Base-by-base conservation (phyloP, 768 basidiomycete genomes). In the Russula emetica region DNA sequence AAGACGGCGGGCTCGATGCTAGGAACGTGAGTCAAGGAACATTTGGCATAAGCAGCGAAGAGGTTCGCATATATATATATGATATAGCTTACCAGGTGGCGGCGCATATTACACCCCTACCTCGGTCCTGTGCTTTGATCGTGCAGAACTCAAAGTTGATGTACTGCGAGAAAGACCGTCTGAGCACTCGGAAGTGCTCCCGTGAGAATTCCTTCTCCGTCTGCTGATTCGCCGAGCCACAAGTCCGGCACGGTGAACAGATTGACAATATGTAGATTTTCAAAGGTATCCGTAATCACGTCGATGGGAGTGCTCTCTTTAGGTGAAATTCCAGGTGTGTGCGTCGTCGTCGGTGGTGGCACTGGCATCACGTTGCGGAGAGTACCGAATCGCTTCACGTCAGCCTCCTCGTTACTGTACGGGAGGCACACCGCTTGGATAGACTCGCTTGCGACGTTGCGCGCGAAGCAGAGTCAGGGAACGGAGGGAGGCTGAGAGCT, bases 1-100 rank as follows among this genome's bases (percentile, higher is more conserved):
- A 92, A 77, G 4, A 90, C 90, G 56, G 85, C 83, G 24, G 90
- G 91, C 80, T 92, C 83, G 55, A 92, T 81, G 89, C 86, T 88
- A 63, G 30, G 28, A 22, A 26, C 13, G 44, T 7, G 14, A 9
- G 47, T 58, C 40, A 60, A 52, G 3, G 10, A 22, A 34, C 28
- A 8, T 36, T 38, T 14, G 16, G 38, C 30, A 34, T 20, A 18
- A 11, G 16, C 32, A 16, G 36, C 7, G 28, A 36, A 63, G 13
- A 16, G 9, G 51, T 16, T 42, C 14, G 49, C 16, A 36, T 32
- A 32, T 4, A 28, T n/a, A n/a, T n/a, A n/a, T n/a, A n/a, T n/a
- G n/a, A n/a, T n/a, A 11, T 30, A 6, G 73, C 79, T 30, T 70
- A 86, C 90, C 92, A 94, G n/a, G 92, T 95, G 7, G 92, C 88